phyloP scores from a whole-genome alignment of 495 filamentous ascomycete genomes.

The Aspergillus bridgeri region DNA sequence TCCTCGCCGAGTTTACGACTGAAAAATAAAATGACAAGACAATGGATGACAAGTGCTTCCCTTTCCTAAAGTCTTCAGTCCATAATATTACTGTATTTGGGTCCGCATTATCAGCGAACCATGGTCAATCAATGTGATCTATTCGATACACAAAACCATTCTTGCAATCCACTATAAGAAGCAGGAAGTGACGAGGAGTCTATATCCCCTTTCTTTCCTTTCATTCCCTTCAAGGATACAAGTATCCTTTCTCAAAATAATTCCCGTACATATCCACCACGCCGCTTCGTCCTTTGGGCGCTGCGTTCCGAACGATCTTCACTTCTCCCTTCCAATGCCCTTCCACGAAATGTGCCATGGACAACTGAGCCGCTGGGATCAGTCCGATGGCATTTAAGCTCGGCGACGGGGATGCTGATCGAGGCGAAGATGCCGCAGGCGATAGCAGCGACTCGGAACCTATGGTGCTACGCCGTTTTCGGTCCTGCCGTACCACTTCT shows the following conservation, averaged over 20 bases:
- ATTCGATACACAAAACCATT: not conserved
- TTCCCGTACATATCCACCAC: constrained; percentile 53
- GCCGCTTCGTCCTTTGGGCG: constrained; percentile 40
- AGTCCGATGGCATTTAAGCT: constrained; percentile 2
- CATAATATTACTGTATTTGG: not conserved
- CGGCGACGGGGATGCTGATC: constrained; percentile 14
- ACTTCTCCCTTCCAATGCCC: constrained; percentile 56
- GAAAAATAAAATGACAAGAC: constrained; percentile 24
- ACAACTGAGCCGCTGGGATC: constrained; percentile 18
- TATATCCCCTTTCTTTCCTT: not conserved
- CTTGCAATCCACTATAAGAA: not conserved
- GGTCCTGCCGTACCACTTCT: constrained; percentile 27
- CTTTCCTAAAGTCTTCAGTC: not conserved
- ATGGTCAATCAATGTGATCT: too few relatives aligned
- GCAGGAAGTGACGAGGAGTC: not conserved
- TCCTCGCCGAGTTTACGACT: constrained; percentile 1
- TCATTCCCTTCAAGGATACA: constrained; percentile 41
- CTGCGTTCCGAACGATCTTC: constrained; percentile 45
- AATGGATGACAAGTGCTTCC: not conserved
- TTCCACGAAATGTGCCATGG: constrained; percentile 39
- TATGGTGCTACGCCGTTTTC: constrained; percentile 25
- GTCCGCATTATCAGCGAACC: not conserved
- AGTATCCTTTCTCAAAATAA: constrained; percentile 51
- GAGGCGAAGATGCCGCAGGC: constrained; percentile 5
- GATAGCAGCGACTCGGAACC: constrained; percentile 17